Percentiles rank a stretch among this genome's conserved stretches.
Evolutionary conservation across 352 stramenopile genomes (phyloP).

Genomic region (Phytopythium chamaehyphon): DNA sequence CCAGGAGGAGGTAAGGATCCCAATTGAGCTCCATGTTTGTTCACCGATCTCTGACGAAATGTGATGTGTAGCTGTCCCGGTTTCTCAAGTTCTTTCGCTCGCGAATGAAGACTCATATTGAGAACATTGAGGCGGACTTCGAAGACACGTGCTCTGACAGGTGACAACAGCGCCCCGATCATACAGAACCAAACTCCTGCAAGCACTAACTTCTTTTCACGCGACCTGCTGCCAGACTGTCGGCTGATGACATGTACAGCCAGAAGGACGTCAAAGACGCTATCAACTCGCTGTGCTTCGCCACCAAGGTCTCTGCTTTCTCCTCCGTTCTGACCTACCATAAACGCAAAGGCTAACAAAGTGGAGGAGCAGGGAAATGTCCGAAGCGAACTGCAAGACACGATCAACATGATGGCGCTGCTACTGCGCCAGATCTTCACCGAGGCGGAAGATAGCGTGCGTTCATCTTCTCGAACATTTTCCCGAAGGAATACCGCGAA

Average conservation of each 20-base stretch:
- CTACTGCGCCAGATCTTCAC: constrained; percentile 77
- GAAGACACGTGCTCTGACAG: constrained; percentile 80
- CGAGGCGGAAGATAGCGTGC: constrained; percentile 62
- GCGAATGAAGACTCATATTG: constrained; percentile 64
- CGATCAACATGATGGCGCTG: constrained; percentile 85
- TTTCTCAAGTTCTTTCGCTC: constrained; percentile 87
- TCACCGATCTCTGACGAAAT: too few species aligned
- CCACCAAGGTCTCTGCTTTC: constrained; percentile 49
- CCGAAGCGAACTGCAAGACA: constrained; percentile 74
- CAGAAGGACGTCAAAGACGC: constrained; percentile 79
- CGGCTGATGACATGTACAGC: constrained; percentile 78
- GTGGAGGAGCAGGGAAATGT: constrained; percentile 44
- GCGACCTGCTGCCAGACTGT: constrained; percentile 30
- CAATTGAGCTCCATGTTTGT: too few species aligned
- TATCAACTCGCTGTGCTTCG: constrained; percentile 73
- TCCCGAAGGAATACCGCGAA: not conserved
- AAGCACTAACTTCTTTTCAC: not conserved
- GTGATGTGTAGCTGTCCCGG: constrained; percentile 43
- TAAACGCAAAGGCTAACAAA: too few species aligned
- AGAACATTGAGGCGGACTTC: constrained; percentile 83
- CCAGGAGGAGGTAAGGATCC: constrained; percentile 49
- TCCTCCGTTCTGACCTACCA: too few species aligned
- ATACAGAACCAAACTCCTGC: not conserved
- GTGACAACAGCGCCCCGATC: constrained; percentile 3
- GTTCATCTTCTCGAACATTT: not conserved